These are phyloP conservation scores for Fusarium sp. DNA, from an alignment of 2,329 filamentous ascomycete genomes.

Conservation along the genomic window DNA sequence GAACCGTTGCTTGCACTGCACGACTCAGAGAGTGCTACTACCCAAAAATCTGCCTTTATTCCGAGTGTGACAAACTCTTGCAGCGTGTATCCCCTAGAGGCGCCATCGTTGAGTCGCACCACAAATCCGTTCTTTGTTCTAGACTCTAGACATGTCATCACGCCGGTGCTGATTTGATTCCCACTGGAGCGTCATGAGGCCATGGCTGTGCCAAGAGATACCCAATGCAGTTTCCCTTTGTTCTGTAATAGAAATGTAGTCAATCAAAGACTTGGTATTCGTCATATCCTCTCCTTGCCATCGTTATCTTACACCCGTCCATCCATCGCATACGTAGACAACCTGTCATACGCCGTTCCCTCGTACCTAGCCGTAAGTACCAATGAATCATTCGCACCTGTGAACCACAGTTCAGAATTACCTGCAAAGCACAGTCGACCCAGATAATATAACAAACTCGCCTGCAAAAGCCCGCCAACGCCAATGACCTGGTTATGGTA, in stretches of 20 bases:
- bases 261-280: slow-evolving; percentile 26
- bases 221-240: slow-evolving; percentile 18
- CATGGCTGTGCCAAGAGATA: neutral
- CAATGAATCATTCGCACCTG: neutral
- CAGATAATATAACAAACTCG: slow-evolving; percentile 5
- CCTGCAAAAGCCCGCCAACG: slow-evolving; percentile 51
- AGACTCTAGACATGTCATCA: slow-evolving; percentile 13
- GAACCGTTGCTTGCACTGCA: neutral
- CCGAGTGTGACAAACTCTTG: slow-evolving; percentile 24
- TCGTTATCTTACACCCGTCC: slow-evolving; percentile 16
- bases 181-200: neutral
- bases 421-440: neutral
- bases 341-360: slow-evolving; percentile 21
- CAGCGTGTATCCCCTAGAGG: slow-evolving; percentile 8
- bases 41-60: neutral
- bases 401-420: neutral
- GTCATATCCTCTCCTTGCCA: slow-evolving; percentile 4
- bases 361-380: slow-evolving; percentile 2
- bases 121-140: slow-evolving; percentile 34
- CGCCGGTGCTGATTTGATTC: neutral
- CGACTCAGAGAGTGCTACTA: neutral
- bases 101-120: slow-evolving; percentile 22
- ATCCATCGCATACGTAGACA: neutral
- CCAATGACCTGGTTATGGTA: slow-evolving; percentile 23
- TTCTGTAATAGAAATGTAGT: neutral